Conservation (phyloP, 1,284 basidiomycete genomes). For the Trichosporon ovoides region DNA sequence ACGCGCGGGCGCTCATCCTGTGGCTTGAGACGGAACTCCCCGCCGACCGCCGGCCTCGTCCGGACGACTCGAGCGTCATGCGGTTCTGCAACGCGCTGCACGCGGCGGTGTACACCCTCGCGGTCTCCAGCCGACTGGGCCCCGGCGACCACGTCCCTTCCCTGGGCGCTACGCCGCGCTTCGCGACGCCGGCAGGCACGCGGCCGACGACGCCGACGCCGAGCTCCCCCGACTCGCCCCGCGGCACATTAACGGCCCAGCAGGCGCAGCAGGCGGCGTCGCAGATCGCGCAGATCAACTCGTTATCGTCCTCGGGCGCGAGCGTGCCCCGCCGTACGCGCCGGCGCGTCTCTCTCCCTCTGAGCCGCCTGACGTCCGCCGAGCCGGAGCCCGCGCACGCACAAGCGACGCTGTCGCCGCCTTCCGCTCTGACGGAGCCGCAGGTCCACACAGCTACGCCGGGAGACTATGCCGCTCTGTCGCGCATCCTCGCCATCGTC, state of each 20-base stretch:
- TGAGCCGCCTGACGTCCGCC: constrained; percentile 53
- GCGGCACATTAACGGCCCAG: background rate
- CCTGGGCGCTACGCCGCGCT: constrained; percentile 16
- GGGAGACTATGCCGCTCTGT: constrained; percentile 70
- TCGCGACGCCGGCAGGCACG: background rate
- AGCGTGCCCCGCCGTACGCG: constrained; percentile 21
- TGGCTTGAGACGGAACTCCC: constrained; percentile 72
- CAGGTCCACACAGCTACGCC: constrained; percentile 51
- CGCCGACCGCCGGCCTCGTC: constrained; percentile 26
- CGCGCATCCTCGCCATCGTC: constrained; percentile 63
- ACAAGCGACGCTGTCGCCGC: constrained; percentile 17
- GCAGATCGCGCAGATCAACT: constrained; percentile 4
- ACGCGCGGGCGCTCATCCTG: constrained; percentile 63
- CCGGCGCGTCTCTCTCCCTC: constrained; percentile 47
- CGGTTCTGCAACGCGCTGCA: constrained; percentile 72
- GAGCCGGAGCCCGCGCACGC: background rate
- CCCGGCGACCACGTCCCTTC: constrained; percentile 19
- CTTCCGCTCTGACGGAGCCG: too few species aligned
- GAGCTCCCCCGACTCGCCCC: background rate
- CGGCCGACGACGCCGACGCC: background rate
- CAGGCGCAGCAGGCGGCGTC: constrained; percentile 1
- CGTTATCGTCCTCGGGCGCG: background rate
- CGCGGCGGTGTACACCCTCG: constrained; percentile 70
- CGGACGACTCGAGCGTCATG: constrained; percentile 27
- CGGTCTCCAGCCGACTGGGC: constrained; percentile 61